Evolutionary conservation across 371 early-diverging fungal genomes (phyloP).

Genomic region (Mucor racemosus): DNA sequence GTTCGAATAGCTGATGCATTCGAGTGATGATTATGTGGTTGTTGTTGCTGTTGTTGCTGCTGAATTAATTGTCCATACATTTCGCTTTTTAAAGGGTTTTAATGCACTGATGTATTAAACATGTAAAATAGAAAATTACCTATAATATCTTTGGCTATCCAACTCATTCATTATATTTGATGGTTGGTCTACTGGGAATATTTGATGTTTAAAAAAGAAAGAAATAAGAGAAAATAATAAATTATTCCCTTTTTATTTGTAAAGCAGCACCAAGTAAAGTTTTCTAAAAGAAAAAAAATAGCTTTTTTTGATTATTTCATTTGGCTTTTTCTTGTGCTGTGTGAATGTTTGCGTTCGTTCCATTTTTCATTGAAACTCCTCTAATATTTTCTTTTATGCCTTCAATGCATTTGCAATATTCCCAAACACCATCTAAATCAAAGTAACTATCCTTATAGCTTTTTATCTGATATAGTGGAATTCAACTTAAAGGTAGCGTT

Average conservation of each 20-base stretch:
- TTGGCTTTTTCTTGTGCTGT: neutral
- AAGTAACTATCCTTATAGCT: neutral
- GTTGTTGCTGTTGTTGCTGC: neutral
- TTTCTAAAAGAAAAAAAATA: constrained; percentile 3
- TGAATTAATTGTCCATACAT: constrained; percentile 19
- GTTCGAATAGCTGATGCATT: constrained; percentile 52
- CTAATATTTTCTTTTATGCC: neutral
- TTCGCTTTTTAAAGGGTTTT: neutral
- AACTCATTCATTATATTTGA: neutral
- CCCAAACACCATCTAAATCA: neutral
- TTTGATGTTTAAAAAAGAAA: constrained; percentile 4
- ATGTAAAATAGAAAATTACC: neutral
- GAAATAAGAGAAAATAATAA: constrained; percentile 2
- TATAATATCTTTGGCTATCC: constrained; percentile 6
- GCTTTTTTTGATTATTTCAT: neutral
- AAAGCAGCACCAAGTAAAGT: constrained; percentile 8
- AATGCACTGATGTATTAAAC: neutral
- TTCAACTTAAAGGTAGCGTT: neutral
- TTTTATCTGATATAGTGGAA: neutral
- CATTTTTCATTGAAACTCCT: neutral
- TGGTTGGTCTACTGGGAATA: neutral
- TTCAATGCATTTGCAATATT: neutral
- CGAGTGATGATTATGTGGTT: neutral
- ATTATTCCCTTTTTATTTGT: neutral
- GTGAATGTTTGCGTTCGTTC: neutral